phyloP scores from a whole-genome alignment of 768 basidiomycete genomes.

The Flagelloscypha sp. region DNA sequence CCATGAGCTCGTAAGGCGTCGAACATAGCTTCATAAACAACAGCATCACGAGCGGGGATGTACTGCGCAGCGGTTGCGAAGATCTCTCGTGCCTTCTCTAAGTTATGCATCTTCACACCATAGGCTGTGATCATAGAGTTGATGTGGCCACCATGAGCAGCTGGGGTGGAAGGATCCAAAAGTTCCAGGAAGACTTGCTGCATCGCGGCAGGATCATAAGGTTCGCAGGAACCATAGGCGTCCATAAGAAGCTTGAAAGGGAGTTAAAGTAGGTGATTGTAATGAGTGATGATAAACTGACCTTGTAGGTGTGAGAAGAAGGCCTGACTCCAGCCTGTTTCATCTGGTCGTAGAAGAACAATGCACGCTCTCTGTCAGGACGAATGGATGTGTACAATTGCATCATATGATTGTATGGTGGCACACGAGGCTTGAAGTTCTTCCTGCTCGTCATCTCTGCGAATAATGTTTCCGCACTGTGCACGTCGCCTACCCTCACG shows the following conservation, averaged over 20 bases:
- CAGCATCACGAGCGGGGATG: slow-evolving; percentile 62
- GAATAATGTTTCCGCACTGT: slow-evolving; percentile 77
- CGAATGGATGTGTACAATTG: slow-evolving; percentile 90
- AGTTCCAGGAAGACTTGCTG: slow-evolving; percentile 61
- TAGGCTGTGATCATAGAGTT: slow-evolving; percentile 85
- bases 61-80: slow-evolving; percentile 69
- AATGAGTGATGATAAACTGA: slow-evolving; percentile 18
- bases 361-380: slow-evolving; percentile 69
- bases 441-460: slow-evolving; percentile 66
- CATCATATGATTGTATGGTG: slow-evolving; percentile 99
- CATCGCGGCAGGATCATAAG: slow-evolving; percentile 67
- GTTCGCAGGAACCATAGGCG: slow-evolving; percentile 78
- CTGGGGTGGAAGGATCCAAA: slow-evolving; percentile 8
- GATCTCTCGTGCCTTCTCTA: slow-evolving; percentile 63
- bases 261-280: slow-evolving; percentile 6
- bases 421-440: slow-evolving; percentile 82
- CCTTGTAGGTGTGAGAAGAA: slow-evolving; percentile 93
- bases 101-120: slow-evolving; percentile 71
- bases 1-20: slow-evolving; percentile 76
- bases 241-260: slow-evolving; percentile 70
- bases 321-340: slow-evolving; percentile 53
- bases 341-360: slow-evolving; percentile 70
- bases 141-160: slow-evolving; percentile 58
- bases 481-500: slow-evolving; percentile 83
- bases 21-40: slow-evolving; percentile 85